Base-by-base conservation (phyloP, 169 alveolate genomes). In the Plasmodium chabaudi region DNA sequence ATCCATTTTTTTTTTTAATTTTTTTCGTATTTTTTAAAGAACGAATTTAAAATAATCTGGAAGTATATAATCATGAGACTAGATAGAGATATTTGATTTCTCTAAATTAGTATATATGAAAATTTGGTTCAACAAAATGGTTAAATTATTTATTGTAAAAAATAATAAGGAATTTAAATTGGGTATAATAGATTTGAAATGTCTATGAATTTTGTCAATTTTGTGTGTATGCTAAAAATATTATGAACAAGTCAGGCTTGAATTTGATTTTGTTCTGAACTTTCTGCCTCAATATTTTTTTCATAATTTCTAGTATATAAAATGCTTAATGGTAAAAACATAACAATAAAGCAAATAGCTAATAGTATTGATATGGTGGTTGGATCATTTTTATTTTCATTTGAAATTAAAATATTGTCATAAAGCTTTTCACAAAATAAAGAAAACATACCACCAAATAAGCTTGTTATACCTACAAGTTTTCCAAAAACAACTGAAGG, bases 401-500 rank as follows among this genome's bases (percentile, higher is more conserved):
- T 61, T n/a, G 25, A 51, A 39, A 19, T 67, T 12, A 57, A 47
- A 27, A 53, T 65, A 39, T 49, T 25, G 17, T 92, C 89, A 55
- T 72, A 93, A 60, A 93, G 86, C 0, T 74, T 69, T 44, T 73
- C 88, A 67, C 94, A 87, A 10, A 90, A 19, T 6, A 89, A 88
- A 13, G 95, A 89, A 17, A 87, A 68, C n/a, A 90, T 65, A 4
- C 95, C 95, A 12, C 95, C 95, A 59, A 86, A 68, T 42, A 91
- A 44, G 51, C 77, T 82, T 13, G 92, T 92, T 53, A 72, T 63
- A 59, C 95, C 95, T 15, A 93, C 60, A 3, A 93, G 71, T 65
- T 88, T 88, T 23, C 95, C 95, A 84, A 93, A 93, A 72, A 79
- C 84, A 25, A 55, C n/a, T 1, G 94, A 87, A 6, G 94, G 92